Percentiles rank a stretch among this genome's conserved stretches.
These are phyloP conservation scores for Populus hybrid DNA, from an alignment of 441 rosid species.

Conservation along the genomic window DNA sequence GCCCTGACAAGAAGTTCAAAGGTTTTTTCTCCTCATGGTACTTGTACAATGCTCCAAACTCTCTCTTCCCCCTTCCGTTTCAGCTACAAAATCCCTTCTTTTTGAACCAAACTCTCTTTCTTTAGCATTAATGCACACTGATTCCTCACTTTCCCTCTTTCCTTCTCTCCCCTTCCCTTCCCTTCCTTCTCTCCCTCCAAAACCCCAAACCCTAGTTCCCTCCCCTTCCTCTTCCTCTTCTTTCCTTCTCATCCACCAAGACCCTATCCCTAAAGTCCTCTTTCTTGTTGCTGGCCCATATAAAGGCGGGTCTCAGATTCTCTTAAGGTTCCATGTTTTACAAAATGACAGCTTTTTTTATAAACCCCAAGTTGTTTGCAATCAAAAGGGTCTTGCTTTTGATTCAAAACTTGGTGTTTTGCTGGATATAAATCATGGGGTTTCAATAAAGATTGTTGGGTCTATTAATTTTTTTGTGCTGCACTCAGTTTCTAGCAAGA, in stretches of 20 bases:
- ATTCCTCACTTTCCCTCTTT: constrained; percentile 59
- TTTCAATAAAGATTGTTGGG: constrained; percentile 50
- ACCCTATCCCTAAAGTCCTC: constrained; percentile 34
- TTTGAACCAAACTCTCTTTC: constrained; percentile 65
- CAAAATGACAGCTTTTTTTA: constrained; percentile 34
- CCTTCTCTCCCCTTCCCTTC: constrained; percentile 38
- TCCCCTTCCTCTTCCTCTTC: constrained; percentile 64
- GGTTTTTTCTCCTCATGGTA: constrained; percentile 39
- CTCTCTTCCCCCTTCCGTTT: constrained; percentile 40
- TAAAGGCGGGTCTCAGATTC: constrained; percentile 53
- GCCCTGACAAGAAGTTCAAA: background rate
- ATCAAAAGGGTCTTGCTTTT: constrained; percentile 54
- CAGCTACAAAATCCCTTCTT: constrained; percentile 43
- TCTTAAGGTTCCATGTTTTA: constrained; percentile 50
- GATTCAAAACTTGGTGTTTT: constrained; percentile 56
- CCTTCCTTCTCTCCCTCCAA: constrained; percentile 42
- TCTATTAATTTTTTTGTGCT: constrained; percentile 60
- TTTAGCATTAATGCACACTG: constrained; percentile 59
- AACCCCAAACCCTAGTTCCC: constrained; percentile 46
- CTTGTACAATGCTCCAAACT: constrained; percentile 56
- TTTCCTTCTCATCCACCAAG: constrained; percentile 34
- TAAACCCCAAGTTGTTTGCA: constrained; percentile 45
- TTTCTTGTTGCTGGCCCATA: constrained; percentile 53
- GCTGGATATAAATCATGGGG: constrained; percentile 50
- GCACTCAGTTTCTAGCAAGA: constrained; percentile 53